These are phyloP conservation scores for Byssoonygena ceratinophila DNA, from an alignment of 2,329 filamentous ascomycete genomes.

Conservation along the genomic window DNA sequence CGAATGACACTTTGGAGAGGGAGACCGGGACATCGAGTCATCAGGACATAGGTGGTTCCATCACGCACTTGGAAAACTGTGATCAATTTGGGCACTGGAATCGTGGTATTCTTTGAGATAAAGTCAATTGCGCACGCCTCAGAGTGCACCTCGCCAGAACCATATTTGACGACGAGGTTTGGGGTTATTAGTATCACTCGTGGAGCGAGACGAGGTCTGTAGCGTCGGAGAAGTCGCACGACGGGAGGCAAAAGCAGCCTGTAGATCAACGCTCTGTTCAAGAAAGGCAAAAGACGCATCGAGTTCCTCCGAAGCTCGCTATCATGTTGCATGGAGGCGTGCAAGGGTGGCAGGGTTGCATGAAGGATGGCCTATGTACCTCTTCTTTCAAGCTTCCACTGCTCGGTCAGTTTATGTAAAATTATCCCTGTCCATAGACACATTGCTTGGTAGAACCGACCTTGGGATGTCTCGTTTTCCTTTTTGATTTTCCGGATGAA, in stretches of 20 bases:
- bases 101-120: conserved; percentile 27
- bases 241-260: not conserved
- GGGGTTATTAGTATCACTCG: conserved; percentile 1
- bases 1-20: conserved; percentile 16
- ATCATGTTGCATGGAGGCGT: not conserved
- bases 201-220: not conserved
- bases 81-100: conserved; percentile 39
- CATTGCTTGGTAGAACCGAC: not conserved
- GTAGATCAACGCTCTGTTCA: not conserved
- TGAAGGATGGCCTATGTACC: not conserved
- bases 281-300: not conserved
- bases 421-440: not conserved
- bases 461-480: not conserved
- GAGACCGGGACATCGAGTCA: conserved; percentile 32
- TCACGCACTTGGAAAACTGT: conserved; percentile 33
- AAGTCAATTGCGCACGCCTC: conserved; percentile 1
- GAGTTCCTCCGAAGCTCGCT: not conserved
- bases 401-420: not conserved
- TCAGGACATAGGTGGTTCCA: conserved; percentile 38
- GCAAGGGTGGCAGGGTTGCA: not conserved
- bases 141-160: not conserved
- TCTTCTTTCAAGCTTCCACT: not conserved
- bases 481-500: not conserved
- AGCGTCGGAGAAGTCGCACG: not conserved
- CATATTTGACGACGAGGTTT: conserved; percentile 4